Base-by-base conservation (phyloP, 768 basidiomycete species). In the Rickenella mellea region DNA sequence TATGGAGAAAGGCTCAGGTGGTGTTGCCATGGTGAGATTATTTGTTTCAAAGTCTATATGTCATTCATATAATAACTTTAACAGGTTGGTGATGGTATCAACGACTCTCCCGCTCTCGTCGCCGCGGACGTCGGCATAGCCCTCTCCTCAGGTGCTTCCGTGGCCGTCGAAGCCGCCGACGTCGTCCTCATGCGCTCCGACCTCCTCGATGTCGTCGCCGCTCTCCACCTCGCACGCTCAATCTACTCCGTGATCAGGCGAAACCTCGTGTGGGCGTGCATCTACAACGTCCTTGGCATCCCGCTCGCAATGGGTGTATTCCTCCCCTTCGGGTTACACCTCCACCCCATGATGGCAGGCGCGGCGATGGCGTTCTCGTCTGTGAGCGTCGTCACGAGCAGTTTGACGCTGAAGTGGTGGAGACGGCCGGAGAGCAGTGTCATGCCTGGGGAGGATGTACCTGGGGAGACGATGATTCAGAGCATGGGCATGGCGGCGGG, bases 291-390 rank as follows among this genome's bases (percentile, higher is more conserved):
- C 26, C 63, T 94, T 44, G 88, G 91, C 42, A 94, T 99, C 45
- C 96, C 96, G 14, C 77, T 98, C 35, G 96, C 96, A 17, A 99
- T 99, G 96, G 96, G 96, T 20, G 44, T 98, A 36, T 81, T 99
- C 67, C 70, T 98, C 10, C 96, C 96, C 0, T 74, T 90, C 58
- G 91, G 91, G 11, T 50, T 94, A 22, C 89, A 92, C 60, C 79
- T 98, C 57, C 96, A 92, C 52, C 96, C 96, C 7, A 98, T 98
- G 94, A 78, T 92, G 66, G 91, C 96, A 0, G 94, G 90, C n/a
- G 90, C 83, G 2, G 93, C 93, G 21, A 99, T 99, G 96, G 96
- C 96, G 20, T 92, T 91, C 60, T 93, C 89, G 26, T 89, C 84
- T 51, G 94, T 98, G 27, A 92, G 88, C 50, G 96, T 99, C 40